Conservation (phyloP, 805 yeast genomes). For the Candida michaelii region DNA sequence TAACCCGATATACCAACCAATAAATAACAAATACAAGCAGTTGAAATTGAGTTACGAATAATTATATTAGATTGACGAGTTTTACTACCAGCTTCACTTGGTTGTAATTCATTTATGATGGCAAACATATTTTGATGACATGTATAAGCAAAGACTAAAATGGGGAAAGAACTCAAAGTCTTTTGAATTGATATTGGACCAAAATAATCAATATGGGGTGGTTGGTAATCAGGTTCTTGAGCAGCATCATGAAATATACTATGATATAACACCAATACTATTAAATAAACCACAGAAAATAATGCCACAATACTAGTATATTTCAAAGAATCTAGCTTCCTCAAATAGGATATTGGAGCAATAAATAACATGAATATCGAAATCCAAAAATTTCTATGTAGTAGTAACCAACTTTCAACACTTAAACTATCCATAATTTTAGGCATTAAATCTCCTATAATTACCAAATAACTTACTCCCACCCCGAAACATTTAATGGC, state of each 20-base stretch:
- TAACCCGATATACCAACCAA: conserved; percentile 70
- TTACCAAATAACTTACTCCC: conserved; percentile 65
- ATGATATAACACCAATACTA: conserved; percentile 53
- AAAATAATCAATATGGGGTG: conserved; percentile 23
- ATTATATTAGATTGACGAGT: conserved; percentile 50
- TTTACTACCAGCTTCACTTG: conserved; percentile 37
- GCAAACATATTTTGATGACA: conserved; percentile 82
- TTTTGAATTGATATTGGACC: conserved; percentile 42
- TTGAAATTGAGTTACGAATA: conserved; percentile 51
- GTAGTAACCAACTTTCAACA: conserved; percentile 22
- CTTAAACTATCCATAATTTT: conserved; percentile 44
- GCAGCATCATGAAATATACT: conserved; percentile 30
- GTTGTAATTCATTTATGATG: conserved; percentile 63
- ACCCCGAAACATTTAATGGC: conserved; percentile 80
- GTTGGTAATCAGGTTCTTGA: conserved; percentile 13
- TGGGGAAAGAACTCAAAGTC: conserved; percentile 63
- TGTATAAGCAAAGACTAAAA: conserved; percentile 76
- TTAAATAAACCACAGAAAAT: conserved; percentile 62
- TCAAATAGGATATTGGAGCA: conserved; percentile 63
- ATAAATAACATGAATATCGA: conserved; percentile 48
- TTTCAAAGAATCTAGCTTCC: conserved; percentile 64
- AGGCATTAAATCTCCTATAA: conserved; percentile 78
- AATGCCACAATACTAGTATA: conserved; percentile 72
- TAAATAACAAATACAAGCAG: conserved; percentile 59
- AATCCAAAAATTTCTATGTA: conserved; percentile 54